These are phyloP conservation scores for Lachancea kluyveri DNA, from an alignment of 805 yeast species.

Conservation along the genomic window DNA sequence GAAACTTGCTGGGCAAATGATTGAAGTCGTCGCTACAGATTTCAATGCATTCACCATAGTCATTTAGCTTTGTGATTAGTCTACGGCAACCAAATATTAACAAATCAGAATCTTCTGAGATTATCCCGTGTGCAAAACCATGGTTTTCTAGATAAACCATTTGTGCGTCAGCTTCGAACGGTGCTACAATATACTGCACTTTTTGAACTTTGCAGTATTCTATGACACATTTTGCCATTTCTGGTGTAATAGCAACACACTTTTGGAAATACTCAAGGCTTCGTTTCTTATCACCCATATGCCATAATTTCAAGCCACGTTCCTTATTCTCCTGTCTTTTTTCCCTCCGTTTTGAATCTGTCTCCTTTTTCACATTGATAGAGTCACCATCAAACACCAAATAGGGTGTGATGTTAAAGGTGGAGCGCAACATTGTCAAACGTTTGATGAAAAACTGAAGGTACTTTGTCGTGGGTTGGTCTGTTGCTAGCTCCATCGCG, in stretches of 20 bases:
- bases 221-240: constrained; percentile 84
- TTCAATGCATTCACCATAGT: constrained; percentile 61
- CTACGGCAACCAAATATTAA: constrained; percentile 77
- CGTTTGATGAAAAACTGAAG: constrained; percentile 63
- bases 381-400: constrained; percentile 92
- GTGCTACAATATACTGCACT: constrained; percentile 83
- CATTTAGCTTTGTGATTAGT: constrained; percentile 77
- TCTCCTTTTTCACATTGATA: constrained; percentile 68
- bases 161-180: constrained; percentile 97
- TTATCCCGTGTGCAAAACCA: constrained; percentile 75
- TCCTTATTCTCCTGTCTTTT: constrained; percentile 52
- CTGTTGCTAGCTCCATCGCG: constrained; percentile 73
- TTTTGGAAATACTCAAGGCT: constrained; percentile 70
- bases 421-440: constrained; percentile 53
- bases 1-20: constrained; percentile 39
- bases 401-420: constrained; percentile 70
- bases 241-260: constrained; percentile 81
- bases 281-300: constrained; percentile 46
- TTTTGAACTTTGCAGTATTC: constrained; percentile 52
- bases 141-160: constrained; percentile 79
- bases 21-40: constrained; percentile 52
- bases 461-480: constrained; percentile 64
- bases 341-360: constrained; percentile 58
- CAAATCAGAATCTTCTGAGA: constrained; percentile 93
- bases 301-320: constrained; percentile 46